These are phyloP conservation scores for carrot (Daucus carota) DNA, from an alignment of 129 eudicot genomes.

Conservation along the genomic window DH1_v3.0 NC_030381.2:28375501-28376000, in stretches of 20 bases:
- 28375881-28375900: background rate
- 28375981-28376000: slow-evolving; percentile 8
- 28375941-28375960: background rate
- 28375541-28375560: background rate
- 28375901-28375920: background rate
- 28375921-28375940: no score
- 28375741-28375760: slow-evolving; percentile 17
- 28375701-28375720: slow-evolving; percentile 92
- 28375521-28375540: background rate
- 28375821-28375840: background rate
- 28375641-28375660: background rate
- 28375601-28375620: background rate
- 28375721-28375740: slow-evolving; percentile 82
- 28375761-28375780: background rate
- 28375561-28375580: background rate
- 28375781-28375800: no score
- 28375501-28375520: background rate
- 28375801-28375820: background rate
- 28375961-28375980: background rate
- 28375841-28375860: slow-evolving; percentile 7
- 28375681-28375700: slow-evolving; percentile 94
- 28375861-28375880: background rate
- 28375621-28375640: background rate
- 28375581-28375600: background rate
- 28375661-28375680: slow-evolving; percentile 20